Evolutionary conservation across 768 basidiomycete genomes (phyloP), one percentile per base, ranked within the genome.

Genomic region (Hypsizygus marmoreus): DNA sequence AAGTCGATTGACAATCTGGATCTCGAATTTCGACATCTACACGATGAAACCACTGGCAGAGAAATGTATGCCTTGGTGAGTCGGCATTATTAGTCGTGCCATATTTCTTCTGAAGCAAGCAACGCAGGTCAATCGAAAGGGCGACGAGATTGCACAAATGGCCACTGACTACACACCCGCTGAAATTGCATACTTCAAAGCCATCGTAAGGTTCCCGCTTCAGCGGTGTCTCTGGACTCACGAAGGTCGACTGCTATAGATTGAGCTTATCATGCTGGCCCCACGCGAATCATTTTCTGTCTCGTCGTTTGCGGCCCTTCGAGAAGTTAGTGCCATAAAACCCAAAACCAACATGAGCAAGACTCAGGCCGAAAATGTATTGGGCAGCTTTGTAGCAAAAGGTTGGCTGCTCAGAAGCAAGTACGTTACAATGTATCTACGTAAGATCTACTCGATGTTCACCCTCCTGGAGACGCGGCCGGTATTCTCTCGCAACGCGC

Each of bases 201-300:
- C 82, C 4, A 71, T 94, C 48, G 92, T 91, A 59, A 47, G 85
- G 67, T 31, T 33, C 36, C 14, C 19, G n/a, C n/a, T 43, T n/a
- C 38, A 4, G 36, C 16, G 17, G 43, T 38, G 9, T 14, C 20
- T 29, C 13, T 40, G 35, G 14, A 24, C 48, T 39, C 19, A 28
- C 33, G 2, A n/a, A 22, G 43, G 13, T 28, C 43, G 43, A 45
- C 25, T 16, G 17, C 4, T 55, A 40, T 30, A 95, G 92, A 76
- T 95, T 30, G 88, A 93, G 57, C 86, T 88, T 66, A 93, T 95
- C 55, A 86, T 94, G 79, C 73, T 85, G 13, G 88, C 91, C 6
- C 82, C 88, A 5, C 74, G 75, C 31, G 81, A 86, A 58, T 70
- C 86, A 0, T 95, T 76, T 62, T 91, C 84, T 13, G 75, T 91